Evolutionary conservation across 495 filamentous ascomycete species (phyloP), one percentile per base, ranked within the genome.

Genomic region (Aspergillus diversus): DNA sequence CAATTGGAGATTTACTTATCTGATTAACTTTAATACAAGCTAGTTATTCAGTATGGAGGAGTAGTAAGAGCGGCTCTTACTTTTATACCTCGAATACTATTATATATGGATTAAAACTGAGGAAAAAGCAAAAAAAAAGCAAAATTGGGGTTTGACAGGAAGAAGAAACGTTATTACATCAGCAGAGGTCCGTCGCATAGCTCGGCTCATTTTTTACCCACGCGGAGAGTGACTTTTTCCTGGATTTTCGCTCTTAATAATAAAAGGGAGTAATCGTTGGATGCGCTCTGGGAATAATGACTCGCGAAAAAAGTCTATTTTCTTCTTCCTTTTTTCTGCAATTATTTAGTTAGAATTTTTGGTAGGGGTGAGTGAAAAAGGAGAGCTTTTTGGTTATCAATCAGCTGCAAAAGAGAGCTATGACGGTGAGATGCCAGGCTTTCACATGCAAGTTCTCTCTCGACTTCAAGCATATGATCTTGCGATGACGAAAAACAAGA

Each of bases 151-250:
- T 27, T 50, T 50, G 13, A 17, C 15, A 50, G 47, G 16, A 50
- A 50, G n/a, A 11, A 43, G 39, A 43, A 43, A 43, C 39, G 11
- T 11, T 9, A 43, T 43, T 43, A 50, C n/a, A 8, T 50, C 17
- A 50, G 47, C 47, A 12, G 5, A 4, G 39, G 21, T 27, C 21
- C 7, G 39, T 43, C 39, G 39, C 39, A 50, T 50, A 50, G n/a
- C 47, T 50, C 47, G 47, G 47, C 16, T 50, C 47, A 50, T 50
- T 50, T 50, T 21, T 50, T 50, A 50, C n/a, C 47, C 47, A 27
- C 47, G 47, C 11, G 4, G 39, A 43, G 5, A 15, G 17, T 50
- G 47, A 31, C 21, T 50, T 50, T 50, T 50, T 50, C 47, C 47
- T 21, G 47, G 5, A 6, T 49, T 21, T 17, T 8, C n/a, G 11